A percentile compares a stretch with the other conserved stretches of the same genome.
Conservation (phyloP, 78 protist species). For the Cavenderia fasciculata region DNA sequence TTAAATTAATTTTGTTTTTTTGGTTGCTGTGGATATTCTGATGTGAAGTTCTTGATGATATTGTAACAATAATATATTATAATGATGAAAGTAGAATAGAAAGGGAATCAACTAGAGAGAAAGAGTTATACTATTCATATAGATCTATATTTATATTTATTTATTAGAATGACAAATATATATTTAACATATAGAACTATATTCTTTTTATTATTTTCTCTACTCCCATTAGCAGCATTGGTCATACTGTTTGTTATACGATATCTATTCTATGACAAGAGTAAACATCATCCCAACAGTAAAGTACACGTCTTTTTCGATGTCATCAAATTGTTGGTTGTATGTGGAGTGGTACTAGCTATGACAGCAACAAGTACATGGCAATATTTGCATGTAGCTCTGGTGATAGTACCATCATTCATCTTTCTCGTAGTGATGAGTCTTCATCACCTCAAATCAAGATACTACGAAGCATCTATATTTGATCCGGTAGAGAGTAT, state of each 20-base stretch:
- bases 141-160: too few species aligned
- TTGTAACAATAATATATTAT: too few species aligned
- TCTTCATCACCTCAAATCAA: neutral
- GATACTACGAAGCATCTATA: too few species aligned
- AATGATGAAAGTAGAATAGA: too few species aligned
- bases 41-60: too few species aligned
- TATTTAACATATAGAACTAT: slow-evolving; percentile 34
- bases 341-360: neutral
- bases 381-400: slow-evolving; percentile 15
- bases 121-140: too few species aligned
- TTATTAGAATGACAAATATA: too few species aligned
- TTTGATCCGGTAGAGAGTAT: neutral
- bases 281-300: neutral
- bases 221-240: slow-evolving; percentile 10
- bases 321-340: neutral
- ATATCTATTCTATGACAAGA: slow-evolving; percentile 12
- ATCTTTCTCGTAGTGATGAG: neutral
- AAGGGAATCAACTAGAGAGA: too few species aligned
- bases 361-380: slow-evolving; percentile 32
- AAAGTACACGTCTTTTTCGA: neutral
- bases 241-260: slow-evolving; percentile 10
- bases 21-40: too few species aligned
- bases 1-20: too few species aligned
- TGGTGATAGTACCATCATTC: neutral
- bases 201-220: slow-evolving; percentile 31